These are phyloP conservation scores for Trametes sp. DNA, from an alignment of 1,284 basidiomycete genomes.

Conservation along the genomic window DNA sequence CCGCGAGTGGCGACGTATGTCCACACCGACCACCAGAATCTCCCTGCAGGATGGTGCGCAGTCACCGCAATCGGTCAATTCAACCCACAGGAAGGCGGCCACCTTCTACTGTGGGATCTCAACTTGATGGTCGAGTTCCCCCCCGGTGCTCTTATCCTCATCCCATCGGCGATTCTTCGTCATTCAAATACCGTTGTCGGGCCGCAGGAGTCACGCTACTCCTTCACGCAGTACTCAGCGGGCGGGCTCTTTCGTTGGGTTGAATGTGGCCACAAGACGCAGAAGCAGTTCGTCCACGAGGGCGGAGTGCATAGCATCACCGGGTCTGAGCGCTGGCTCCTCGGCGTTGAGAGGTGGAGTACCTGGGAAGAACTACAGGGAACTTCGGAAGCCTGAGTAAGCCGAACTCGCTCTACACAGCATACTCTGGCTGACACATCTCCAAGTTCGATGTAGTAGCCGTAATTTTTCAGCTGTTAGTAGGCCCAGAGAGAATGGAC, in stretches of 20 bases:
- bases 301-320: not conserved
- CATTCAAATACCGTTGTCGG: not conserved
- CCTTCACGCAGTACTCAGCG: not conserved
- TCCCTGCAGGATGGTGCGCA: constrained; percentile 33
- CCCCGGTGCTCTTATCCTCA: not conserved
- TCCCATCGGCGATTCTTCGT: not conserved
- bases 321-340: constrained; percentile 14
- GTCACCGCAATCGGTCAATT: constrained; percentile 37
- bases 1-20: constrained; percentile 9
- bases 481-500: too few species aligned
- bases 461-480: too few species aligned
- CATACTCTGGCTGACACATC: too few species aligned
- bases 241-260: not conserved
- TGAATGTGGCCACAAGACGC: not conserved
- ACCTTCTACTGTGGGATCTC: constrained; percentile 38
- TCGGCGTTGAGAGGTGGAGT: not conserved
- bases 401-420: too few species aligned
- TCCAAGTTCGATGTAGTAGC: too few species aligned
- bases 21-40: constrained; percentile 36
- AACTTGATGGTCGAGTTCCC: constrained; percentile 21
- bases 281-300: not conserved
- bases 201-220: not conserved
- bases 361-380: not conserved
- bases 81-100: constrained; percentile 34
- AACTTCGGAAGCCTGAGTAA: too few species aligned